Evolutionary conservation across 2,329 filamentous ascomycete genomes (phyloP).

Genomic region (Didymella pinodella): DNA sequence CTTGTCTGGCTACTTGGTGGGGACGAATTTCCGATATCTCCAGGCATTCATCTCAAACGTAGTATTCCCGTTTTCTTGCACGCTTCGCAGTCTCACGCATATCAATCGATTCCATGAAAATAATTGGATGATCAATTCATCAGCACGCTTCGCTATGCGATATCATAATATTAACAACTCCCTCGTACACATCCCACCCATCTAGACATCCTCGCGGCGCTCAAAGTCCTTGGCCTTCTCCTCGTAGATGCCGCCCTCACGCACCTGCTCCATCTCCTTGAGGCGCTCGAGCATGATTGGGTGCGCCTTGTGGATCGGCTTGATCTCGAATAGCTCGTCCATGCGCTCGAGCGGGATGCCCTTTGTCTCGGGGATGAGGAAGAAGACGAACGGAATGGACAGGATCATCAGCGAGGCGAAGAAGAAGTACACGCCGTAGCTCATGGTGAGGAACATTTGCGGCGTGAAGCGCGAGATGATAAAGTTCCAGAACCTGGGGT

Average conservation of each 20-base stretch:
- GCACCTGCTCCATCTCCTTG: slow-evolving; percentile 45
- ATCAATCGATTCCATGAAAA: no score
- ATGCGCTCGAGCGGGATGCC: slow-evolving; percentile 56
- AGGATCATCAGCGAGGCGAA: slow-evolving; percentile 59
- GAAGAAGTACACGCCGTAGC: slow-evolving; percentile 56
- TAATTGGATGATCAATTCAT: no score
- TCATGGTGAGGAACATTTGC: slow-evolving; percentile 64
- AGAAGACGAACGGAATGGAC: slow-evolving; percentile 57
- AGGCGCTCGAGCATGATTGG: slow-evolving; percentile 51
- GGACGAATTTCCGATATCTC: no score
- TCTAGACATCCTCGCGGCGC: slow-evolving; percentile 18
- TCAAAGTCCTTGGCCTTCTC: slow-evolving; percentile 22
- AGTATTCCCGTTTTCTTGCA: no score
- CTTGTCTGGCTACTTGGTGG: no score
- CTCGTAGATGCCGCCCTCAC: slow-evolving; percentile 19
- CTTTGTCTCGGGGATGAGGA: slow-evolving; percentile 56
- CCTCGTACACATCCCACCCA: no score
- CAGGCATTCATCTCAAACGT: no score
- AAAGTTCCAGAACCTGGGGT: slow-evolving; percentile 66
- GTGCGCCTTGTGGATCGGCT: slow-evolving; percentile 53
- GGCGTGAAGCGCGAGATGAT: slow-evolving; percentile 72
- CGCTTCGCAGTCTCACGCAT: no score
- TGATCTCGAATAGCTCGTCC: slow-evolving; percentile 57
- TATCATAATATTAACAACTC: no score
- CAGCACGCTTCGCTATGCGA: no score